phyloP scores from a whole-genome alignment of 805 yeast genomes.

The Scheffersomyces spartinae region DNA sequence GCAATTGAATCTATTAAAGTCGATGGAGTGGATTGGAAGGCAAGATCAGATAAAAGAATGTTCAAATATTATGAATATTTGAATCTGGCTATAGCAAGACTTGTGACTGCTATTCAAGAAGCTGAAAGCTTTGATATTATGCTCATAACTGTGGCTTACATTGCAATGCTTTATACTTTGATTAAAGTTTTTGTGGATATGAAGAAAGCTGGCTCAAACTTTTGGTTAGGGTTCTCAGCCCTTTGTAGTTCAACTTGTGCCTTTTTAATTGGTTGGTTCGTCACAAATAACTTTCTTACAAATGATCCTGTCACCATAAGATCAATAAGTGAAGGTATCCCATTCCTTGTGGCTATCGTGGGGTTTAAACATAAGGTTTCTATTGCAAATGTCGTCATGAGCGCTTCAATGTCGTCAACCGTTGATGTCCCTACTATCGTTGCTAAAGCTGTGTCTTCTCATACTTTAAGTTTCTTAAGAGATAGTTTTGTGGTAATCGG shows the following conservation, averaged over 20 bases:
- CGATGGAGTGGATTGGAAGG: conserved; percentile 48
- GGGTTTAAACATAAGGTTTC: conserved; percentile 83
- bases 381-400: conserved; percentile 50
- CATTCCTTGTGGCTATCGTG: conserved; percentile 82
- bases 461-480: conserved; percentile 46
- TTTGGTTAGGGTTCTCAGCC: conserved; percentile 79
- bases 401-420: conserved; percentile 23
- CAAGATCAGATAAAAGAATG: conserved; percentile 44
- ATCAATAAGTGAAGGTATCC: conserved; percentile 80
- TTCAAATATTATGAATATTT: conserved; percentile 46
- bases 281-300: conserved; percentile 44
- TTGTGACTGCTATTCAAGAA: conserved; percentile 40
- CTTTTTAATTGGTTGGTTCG: conserved; percentile 62
- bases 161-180: conserved; percentile 81
- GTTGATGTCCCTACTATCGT: conserved; percentile 33
- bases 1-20: conserved; percentile 13
- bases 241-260: conserved; percentile 73
- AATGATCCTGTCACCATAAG: conserved; percentile 56
- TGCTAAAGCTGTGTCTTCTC: conserved; percentile 28
- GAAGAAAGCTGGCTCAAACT: conserved; percentile 68
- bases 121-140: conserved; percentile 83
- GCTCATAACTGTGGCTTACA: conserved; percentile 67
- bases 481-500: conserved; percentile 66
- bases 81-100: conserved; percentile 24
- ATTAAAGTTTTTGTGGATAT: conserved; percentile 64